Base-by-base conservation (phyloP, 305 asterid species). In the Plantago coronopus region DNA sequence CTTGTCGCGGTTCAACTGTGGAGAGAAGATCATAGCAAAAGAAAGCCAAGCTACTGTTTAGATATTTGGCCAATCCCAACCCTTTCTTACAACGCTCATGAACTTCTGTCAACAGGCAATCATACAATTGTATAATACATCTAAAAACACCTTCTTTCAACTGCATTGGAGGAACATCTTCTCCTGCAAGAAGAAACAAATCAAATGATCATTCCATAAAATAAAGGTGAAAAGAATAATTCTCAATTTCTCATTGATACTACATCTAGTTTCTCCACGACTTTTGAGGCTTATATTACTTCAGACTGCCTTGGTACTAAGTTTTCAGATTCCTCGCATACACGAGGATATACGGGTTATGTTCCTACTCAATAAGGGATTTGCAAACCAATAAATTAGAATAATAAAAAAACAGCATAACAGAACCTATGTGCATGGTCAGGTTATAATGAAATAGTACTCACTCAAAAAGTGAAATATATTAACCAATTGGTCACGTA, bases 11-110 rank as follows among this genome's bases (percentile, higher is more conserved):
- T 84, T 93, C 99, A 57, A 89, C 70, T 68, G 85, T 83, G 53
- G 97, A 89, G 69, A 93, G 77, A 63, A 93, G 97, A 77, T 93
- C 99, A 68, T 89, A 89, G 73, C 99, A 93, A 81, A 93, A 93
- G 87, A 93, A 93, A 71, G 95, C 97, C 89, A 93, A 82, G 69
- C 95, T 86, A 79, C 97, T 89, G 80, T 93, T 93, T 61, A 93
- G 79, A 77, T 86, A 82, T 74, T 87, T 93, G 72, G 99, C 96
- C 86, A 93, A 79, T 66, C 95, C 94, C 61, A 87, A 80, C 72
- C 99, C 99, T 65, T 85, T 93, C 73, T 89, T 93, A 82, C 97
- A 89, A 61, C 99, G 96, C 70, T 93, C 99, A 64, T 93, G 99
- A 71, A 93, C 99, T 83, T 93, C 99, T 19, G 97, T 89, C 67